A percentile compares a stretch with the other conserved stretches of the same genome.
Conservation (phyloP, 2,329 filamentous ascomycete genomes). For the Drechslerella dactyloides region DNA sequence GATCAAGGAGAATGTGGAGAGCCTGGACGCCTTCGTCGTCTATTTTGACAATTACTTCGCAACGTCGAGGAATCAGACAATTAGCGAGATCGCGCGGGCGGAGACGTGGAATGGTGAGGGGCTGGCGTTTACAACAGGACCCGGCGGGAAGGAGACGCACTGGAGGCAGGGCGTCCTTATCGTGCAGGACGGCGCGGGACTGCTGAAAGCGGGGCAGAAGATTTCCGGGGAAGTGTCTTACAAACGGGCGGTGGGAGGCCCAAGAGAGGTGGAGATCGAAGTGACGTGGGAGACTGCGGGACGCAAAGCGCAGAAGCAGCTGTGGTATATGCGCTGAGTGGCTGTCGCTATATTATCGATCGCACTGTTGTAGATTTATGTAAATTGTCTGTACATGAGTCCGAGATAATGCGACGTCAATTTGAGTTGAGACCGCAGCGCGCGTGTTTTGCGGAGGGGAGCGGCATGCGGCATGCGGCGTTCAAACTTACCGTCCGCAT, state of each 20-base stretch:
- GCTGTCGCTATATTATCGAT: neutral
- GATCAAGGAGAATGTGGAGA: conserved; percentile 68
- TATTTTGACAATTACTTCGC: conserved; percentile 97
- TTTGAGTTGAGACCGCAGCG: neutral
- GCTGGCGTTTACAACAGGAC: conserved; percentile 88
- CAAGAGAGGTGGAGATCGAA: conserved; percentile 71
- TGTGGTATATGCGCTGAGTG: conserved; percentile 51
- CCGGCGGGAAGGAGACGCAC: conserved; percentile 76
- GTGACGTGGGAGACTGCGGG: conserved; percentile 67
- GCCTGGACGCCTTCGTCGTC: conserved; percentile 83
- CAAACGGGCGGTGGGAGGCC: conserved; percentile 71
- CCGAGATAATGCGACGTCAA: neutral
- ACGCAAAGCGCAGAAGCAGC: conserved; percentile 63
- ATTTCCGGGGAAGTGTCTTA: conserved; percentile 74
- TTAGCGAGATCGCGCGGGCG: conserved; percentile 65
- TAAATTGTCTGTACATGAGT: neutral
- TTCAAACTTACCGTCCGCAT: neutral
- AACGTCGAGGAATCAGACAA: conserved; percentile 63
- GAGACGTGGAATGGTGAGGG: conserved; percentile 67
- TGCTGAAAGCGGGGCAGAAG: conserved; percentile 64
- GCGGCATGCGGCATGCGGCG: neutral
- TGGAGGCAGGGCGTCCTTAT: conserved; percentile 86
- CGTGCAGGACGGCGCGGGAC: conserved; percentile 64
- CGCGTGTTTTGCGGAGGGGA: too few species aligned
- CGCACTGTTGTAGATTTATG: neutral